Evolutionary conservation across 2,329 filamentous ascomycete genomes (phyloP).

Genomic region (Stylonectria norvegica): DNA sequence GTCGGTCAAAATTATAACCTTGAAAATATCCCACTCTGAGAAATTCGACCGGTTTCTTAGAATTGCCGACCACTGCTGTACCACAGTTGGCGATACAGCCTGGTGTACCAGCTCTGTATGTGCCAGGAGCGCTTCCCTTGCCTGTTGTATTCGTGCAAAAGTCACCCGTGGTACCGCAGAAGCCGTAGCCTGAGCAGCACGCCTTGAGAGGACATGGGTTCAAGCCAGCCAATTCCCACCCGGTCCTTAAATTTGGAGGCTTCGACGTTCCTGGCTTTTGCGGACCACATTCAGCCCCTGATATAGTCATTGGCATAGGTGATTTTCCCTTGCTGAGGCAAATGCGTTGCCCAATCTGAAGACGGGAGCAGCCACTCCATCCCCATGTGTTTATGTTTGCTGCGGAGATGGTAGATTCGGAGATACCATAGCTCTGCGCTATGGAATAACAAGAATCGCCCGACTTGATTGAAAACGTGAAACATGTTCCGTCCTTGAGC

Average conservation of each 20-base stretch:
- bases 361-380: conserved; percentile 32
- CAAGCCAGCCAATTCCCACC: conserved; percentile 32
- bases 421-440: conserved; percentile 32
- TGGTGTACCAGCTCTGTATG: conserved; percentile 19
- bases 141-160: conserved; percentile 38
- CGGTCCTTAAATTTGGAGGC: conserved; percentile 25
- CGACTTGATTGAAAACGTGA: conserved; percentile 28
- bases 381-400: conserved; percentile 39
- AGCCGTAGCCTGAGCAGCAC: conserved; percentile 42
- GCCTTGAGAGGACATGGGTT: conserved; percentile 46
- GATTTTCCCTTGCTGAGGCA: conserved; percentile 34
- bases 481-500: conserved; percentile 35
- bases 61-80: conserved; percentile 29
- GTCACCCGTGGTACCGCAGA: conserved; percentile 42
- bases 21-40: conserved; percentile 34
- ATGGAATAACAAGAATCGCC: conserved; percentile 35
- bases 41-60: conserved; percentile 23
- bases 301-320: conserved; percentile 31
- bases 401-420: conserved; percentile 33
- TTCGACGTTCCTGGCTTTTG: conserved; percentile 27
- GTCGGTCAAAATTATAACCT: conserved; percentile 27
- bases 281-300: conserved; percentile 34
- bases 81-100: conserved; percentile 35
- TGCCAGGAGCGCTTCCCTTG: conserved; percentile 28
- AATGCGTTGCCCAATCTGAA: conserved; percentile 27